These are phyloP conservation scores for Diplodia seriata DNA, from an alignment of 2,329 filamentous ascomycete species.

Conservation along the genomic window DNA sequence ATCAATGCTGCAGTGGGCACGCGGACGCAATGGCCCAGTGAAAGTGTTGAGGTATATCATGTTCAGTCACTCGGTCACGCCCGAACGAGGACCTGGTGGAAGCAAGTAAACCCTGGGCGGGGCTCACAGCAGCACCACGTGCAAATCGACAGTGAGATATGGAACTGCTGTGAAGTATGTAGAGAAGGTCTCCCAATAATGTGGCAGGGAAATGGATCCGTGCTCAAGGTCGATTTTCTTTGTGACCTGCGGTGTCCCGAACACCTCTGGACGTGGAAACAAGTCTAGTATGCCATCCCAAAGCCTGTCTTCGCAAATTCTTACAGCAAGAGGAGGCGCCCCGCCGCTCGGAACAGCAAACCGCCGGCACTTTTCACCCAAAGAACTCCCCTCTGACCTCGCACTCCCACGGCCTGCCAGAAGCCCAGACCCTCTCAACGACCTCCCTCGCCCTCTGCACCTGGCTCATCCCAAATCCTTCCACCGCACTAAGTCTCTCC, in stretches of 20 bases:
- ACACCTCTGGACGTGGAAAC: too few species aligned
- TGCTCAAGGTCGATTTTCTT: too few species aligned
- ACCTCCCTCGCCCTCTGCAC: conserved; percentile 66
- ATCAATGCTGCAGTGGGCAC: neutral
- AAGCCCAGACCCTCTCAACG: conserved; percentile 74
- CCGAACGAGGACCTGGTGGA: neutral
- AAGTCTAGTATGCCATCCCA: neutral
- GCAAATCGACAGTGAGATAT: neutral
- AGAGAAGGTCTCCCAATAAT: too few species aligned
- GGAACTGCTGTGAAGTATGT: neutral
- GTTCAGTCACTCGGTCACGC: neutral
- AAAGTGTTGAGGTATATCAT: neutral
- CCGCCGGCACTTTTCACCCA: conserved; percentile 51
- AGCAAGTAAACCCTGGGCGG: neutral
- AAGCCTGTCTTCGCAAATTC: neutral
- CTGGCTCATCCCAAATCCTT: conserved; percentile 79
- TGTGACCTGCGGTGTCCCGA: too few species aligned
- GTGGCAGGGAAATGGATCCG: too few species aligned
- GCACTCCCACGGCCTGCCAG: conserved; percentile 71
- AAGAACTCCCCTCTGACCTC: conserved; percentile 73
- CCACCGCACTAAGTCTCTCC: conserved; percentile 69
- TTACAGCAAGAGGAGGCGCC: too few species aligned
- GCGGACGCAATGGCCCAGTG: neutral
- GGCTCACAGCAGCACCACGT: neutral
- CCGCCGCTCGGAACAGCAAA: too few species aligned